Percentiles rank a stretch among this genome's conserved stretches.
phyloP scores from a whole-genome alignment of 176 grass and related monocot genomes.

The Elymus sibiricus region DNA sequence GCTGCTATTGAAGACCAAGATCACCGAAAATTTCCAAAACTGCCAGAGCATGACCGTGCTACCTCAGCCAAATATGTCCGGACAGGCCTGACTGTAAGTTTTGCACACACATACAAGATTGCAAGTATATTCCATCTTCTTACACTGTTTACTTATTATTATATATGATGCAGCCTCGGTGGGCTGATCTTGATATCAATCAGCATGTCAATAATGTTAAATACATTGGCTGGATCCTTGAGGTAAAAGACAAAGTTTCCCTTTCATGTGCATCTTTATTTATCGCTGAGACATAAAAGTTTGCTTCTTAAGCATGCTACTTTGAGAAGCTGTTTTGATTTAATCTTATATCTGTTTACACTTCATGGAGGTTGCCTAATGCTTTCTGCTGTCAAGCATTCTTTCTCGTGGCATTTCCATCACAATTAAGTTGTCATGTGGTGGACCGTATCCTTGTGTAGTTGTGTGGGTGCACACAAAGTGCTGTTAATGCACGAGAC shows the following conservation, averaged over 20 bases:
- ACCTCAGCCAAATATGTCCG: conserved; percentile 64
- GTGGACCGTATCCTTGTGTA: background rate
- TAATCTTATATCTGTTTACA: background rate
- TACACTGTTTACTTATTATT: background rate
- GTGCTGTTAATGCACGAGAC: background rate
- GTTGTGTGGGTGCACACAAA: background rate
- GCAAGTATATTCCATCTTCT: background rate
- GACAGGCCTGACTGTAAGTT: conserved; percentile 83
- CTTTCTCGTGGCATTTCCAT: background rate
- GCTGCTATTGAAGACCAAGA: conserved; percentile 76
- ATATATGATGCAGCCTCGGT: conserved; percentile 57
- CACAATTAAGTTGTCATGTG: background rate
- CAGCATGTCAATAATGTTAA: conserved; percentile 91
- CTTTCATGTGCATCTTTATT: conserved; percentile 2
- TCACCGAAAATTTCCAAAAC: conserved; percentile 72
- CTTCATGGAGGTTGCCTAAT: background rate
- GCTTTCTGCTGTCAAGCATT: background rate
- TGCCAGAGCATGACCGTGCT: conserved; percentile 41
- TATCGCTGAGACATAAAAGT: background rate
- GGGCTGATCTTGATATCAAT: conserved; percentile 73
- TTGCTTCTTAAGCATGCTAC: background rate
- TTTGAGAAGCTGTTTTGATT: background rate
- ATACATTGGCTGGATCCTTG: conserved; percentile 87
- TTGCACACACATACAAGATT: conserved; percentile 14
- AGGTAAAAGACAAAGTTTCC: conserved; percentile 43